These are phyloP conservation scores for Abelmoschus esculentus DNA, from an alignment of 345 rosid species.

Conservation along the genomic window DNA sequence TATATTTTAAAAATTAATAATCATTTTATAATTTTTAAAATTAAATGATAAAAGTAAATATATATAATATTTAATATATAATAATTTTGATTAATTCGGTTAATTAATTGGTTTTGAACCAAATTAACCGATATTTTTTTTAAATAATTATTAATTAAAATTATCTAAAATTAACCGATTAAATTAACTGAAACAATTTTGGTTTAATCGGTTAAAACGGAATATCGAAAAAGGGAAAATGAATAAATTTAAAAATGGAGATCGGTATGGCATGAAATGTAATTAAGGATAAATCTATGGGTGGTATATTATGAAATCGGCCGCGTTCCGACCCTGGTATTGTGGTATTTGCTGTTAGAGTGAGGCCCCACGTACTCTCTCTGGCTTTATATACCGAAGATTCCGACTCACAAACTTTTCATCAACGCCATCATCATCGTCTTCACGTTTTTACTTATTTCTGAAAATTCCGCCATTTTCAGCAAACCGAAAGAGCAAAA, in stretches of 20 bases:
- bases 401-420: background rate
- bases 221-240: too few species aligned
- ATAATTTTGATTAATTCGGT: too few species aligned
- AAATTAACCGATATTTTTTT: too few species aligned
- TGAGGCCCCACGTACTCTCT: constrained; percentile 3
- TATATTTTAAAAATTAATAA: too few species aligned
- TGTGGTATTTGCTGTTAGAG: background rate
- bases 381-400: background rate
- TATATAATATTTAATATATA: too few species aligned
- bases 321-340: background rate
- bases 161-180: too few species aligned
- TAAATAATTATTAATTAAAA: too few species aligned
- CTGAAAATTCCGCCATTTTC: background rate
- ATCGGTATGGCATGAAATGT: background rate
- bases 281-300: background rate
- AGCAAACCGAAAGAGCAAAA: background rate
- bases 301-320: background rate
- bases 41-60: too few species aligned
- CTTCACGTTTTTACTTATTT: background rate
- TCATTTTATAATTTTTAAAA: too few species aligned
- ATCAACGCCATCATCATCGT: background rate
- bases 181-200: too few species aligned
- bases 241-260: background rate
- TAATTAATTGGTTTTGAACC: too few species aligned
- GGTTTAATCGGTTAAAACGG: too few species aligned